Percentiles rank a stretch among this genome's conserved stretches.
Conservation (phyloP, 805 yeast genomes). For the Wickerhamiella azymoides region DNA sequence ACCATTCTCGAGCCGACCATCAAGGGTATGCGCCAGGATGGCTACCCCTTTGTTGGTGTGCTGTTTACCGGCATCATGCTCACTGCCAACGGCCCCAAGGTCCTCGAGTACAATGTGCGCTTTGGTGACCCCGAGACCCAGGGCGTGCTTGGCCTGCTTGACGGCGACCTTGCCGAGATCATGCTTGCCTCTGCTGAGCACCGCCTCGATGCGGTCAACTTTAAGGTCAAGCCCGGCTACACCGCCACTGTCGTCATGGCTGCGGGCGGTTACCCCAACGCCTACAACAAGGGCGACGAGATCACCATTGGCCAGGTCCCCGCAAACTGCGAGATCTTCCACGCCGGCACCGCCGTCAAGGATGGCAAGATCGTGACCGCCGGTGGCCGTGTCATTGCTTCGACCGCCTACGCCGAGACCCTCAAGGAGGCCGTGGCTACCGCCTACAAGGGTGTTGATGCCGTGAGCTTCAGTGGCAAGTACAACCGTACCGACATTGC, state of each 20-base stretch:
- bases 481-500: slow-evolving; percentile 91
- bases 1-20: slow-evolving; percentile 81
- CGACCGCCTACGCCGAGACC: slow-evolving; percentile 70
- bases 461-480: slow-evolving; percentile 56
- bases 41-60: slow-evolving; percentile 90
- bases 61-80: slow-evolving; percentile 92
- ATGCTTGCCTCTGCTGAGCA: slow-evolving; percentile 90
- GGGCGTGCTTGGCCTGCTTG: slow-evolving; percentile 79
- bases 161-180: slow-evolving; percentile 86
- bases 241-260: slow-evolving; percentile 92
- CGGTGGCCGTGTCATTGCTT: slow-evolving; percentile 96
- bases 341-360: slow-evolving; percentile 71
- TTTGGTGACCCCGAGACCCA: slow-evolving; percentile 99
- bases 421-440: slow-evolving; percentile 68
- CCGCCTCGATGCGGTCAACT: slow-evolving; percentile 70
- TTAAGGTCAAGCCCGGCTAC: slow-evolving; percentile 37
- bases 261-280: slow-evolving; percentile 93
- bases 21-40: slow-evolving; percentile 92
- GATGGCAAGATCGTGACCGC: slow-evolving; percentile 59
- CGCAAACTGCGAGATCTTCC: slow-evolving; percentile 64
- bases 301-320: slow-evolving; percentile 48
- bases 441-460: slow-evolving; percentile 76
- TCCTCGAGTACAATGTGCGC: slow-evolving; percentile 91
- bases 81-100: slow-evolving; percentile 80
- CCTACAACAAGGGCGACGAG: slow-evolving; percentile 73